Percentiles rank a stretch among this genome's conserved stretches.
These are phyloP conservation scores for Agaricus bisporus DNA, from an alignment of 768 basidiomycete genomes.

Conservation along the genomic window DNA sequence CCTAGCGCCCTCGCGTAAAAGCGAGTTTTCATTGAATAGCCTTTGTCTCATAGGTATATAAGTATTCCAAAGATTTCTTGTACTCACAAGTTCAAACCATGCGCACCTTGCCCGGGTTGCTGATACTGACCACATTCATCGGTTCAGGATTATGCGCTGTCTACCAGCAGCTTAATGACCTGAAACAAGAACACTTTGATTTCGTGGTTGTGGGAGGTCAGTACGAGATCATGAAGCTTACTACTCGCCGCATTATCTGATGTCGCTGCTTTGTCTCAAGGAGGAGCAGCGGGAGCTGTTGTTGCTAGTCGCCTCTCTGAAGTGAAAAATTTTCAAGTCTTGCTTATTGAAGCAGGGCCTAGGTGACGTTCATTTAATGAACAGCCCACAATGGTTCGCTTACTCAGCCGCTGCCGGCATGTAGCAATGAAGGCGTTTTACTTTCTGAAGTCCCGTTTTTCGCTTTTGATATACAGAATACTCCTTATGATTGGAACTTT, in stretches of 20 bases:
- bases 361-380: not conserved
- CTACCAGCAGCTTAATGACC: not conserved
- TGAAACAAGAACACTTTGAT: slow-evolving; percentile 1
- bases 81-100: no score
- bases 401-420: no score
- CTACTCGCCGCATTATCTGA: not conserved
- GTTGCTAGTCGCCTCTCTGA: slow-evolving; percentile 21
- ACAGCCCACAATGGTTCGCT: not conserved
- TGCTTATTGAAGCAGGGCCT: slow-evolving; percentile 24
- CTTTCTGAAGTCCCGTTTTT: slow-evolving; percentile 19
- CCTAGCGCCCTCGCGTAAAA: no score
- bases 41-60: no score
- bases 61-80: no score
- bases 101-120: no score
- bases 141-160: not conserved
- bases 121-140: no score
- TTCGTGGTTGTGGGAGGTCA: slow-evolving; percentile 18
- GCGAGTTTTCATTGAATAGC: no score
- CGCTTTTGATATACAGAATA: slow-evolving; percentile 7
- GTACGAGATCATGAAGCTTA: not conserved
- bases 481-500: slow-evolving; percentile 25
- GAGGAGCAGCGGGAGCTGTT: slow-evolving; percentile 21
- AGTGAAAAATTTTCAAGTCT: slow-evolving; percentile 11
- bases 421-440: slow-evolving; percentile 15
- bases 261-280: not conserved